Evolutionary conservation across 352 stramenopile species (phyloP), one percentile per base, ranked within the genome.

Genomic region (Phytophthora hibernalis): DNA sequence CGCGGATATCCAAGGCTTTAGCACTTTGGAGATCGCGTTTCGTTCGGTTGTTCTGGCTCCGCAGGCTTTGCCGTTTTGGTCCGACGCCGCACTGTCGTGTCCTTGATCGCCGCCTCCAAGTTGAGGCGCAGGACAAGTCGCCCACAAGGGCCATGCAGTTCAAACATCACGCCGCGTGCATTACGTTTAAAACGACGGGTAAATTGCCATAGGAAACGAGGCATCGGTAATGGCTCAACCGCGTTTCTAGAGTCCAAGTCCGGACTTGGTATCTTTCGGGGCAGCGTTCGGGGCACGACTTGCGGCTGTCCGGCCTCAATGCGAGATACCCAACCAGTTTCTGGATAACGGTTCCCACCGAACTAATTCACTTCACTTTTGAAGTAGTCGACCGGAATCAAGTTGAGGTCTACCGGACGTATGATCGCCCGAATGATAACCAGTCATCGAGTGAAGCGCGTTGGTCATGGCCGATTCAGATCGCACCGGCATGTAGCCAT

Each of bases 251-350:
- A 5, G 24, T 5, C 35, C 15, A 6, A 1, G 35, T 42, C 35
- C 35, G 15, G 35, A 42, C 72, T 71, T 53, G 13, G 48, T 54
- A 54, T 54, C 48, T 54, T 54, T 35, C 28, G n/a, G 15, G 35
- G 7, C 31, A 37, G 9, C n/a, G n/a, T n/a, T n/a, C n/a, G n/a
- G n/a, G n/a, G n/a, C n/a, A n/a, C n/a, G n/a, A n/a, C n/a, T n/a
- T 10, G 2, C 5, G n/a, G 21, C 20, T 45, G 13, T 55, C 55
- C 54, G 55, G 56, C 56, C 33, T 42, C 57, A 57, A n/a, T 20
- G 50, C 31, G 15, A 20, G 12, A 47, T 33, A 45, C 31, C 55
- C 56, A 65, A 57, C 57, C 57, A 65, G 47, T n/a, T 48, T 43
- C n/a, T 33, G 22, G 57, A 48, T 51, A 65, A 57, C 44, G 42